Evolutionary conservation across 2,329 filamentous ascomycete genomes (phyloP), one percentile per base, ranked within the genome.

Genomic region (Emergomyces africanus): DNA sequence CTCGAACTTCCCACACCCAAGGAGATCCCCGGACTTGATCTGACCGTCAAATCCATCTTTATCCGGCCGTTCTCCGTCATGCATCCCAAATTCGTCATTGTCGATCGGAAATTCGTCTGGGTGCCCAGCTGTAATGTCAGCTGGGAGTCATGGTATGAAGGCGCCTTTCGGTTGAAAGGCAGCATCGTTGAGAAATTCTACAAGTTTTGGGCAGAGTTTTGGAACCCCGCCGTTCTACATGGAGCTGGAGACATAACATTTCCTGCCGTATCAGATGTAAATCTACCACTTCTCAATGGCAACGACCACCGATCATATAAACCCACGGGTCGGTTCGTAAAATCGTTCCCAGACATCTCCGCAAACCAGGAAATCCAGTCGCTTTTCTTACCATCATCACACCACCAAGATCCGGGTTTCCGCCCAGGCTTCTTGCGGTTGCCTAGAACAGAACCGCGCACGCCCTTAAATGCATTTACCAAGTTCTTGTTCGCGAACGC

Each of bases 91-190:
- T 92, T 89, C 65, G 78, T 92, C 42, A 78, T 94, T 15, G 71
- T 92, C 0, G 89, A 95, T 69, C 79, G 85, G 0, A 70, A 76
- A 37, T 78, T 74, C 2, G 86, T 86, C 0, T 85, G 86, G 66
- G 71, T 94, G 10, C 89, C 89, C 0, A 90, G 86, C 65, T 91
- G 88, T 71, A 95, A 95, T 65, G 83, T 95, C 4, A 90, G 87
- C 67, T 94, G 87, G 87, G 89, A 94, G 71, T 73, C 83, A n/a
- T 95, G 89, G 89, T 85, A 92, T 30, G 89, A 95, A 70, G 87
- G 86, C 0, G 89, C 85, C 59, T 74, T 92, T 3, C 82, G 84
- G 58, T 72, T 92, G 12, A 77, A 77, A 6, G 88, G 88, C 0
- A 75, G 78, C 0, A 77, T 86, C 0, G 82, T 90, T 0, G 65